Evolutionary conservation across 768 basidiomycete genomes (phyloP), one percentile per base, ranked within the genome.

Genomic region (Suillus subaureus): DNA sequence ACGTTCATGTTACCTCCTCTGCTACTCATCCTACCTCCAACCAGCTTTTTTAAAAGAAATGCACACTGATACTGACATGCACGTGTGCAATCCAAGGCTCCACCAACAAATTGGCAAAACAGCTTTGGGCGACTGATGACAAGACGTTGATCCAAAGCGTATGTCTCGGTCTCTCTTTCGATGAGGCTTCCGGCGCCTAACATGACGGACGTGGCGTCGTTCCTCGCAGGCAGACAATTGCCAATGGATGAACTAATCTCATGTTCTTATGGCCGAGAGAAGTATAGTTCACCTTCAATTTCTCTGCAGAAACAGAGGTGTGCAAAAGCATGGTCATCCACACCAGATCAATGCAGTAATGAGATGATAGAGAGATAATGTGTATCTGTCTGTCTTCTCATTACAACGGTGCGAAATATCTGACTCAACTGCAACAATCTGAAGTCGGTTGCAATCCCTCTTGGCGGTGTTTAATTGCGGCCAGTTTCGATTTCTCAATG

Each of bases 161-260:
- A 42, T 42, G 6, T 18, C 16, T 42, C 40, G 6, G 40, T 6
- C 40, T 42, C 40, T 42, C 40, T 42, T 35, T 35, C 40, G 40
- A 42, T 42, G 18, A 21, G 21, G 21, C 21, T 21, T 21, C 8
- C 18, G 7, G 9, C 3, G 21, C 43, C 43, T 21, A 21, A 43
- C 43, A 21, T 43, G 4, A 21, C 78, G 1, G 61, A 63, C 9
- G 39, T 78, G 6, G 76, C 77, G 4, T 74, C 75, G 12, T 79
- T 76, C 69, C 68, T 78, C 39, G 75, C 73, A 9, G 74, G 71
- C 12, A 70, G 70, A 37, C 21, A 18, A 54, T 56, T 42, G 52
- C 23, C 13, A 15, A 18, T 21, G n/a, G 62, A 21, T n/a, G 52
- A 57, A 57, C 15, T 9, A 31, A 40, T 47, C 16, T 18, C 7